Evolutionary conservation across 2,329 filamentous ascomycete species (phyloP).

Genomic region (Neopestalotiopsis sp.): DNA sequence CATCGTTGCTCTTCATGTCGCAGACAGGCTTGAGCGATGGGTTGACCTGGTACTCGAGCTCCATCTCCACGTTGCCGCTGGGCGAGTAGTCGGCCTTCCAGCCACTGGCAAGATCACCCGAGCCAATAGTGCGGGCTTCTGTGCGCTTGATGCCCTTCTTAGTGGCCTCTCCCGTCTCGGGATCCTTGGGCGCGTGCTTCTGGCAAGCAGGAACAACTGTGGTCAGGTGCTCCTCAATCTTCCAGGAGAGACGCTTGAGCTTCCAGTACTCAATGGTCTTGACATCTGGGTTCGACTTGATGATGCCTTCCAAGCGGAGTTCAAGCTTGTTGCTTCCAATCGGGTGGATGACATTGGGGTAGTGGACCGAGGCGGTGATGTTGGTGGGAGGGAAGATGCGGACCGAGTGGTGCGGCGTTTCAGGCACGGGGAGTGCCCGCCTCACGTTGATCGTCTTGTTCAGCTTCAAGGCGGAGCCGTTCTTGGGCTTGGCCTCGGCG

Average conservation of each 20-base stretch:
- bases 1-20: slow-evolving; percentile 76
- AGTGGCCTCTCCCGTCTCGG: slow-evolving; percentile 46
- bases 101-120: slow-evolving; percentile 80
- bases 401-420: slow-evolving; percentile 84
- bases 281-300: slow-evolving; percentile 69
- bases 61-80: slow-evolving; percentile 73
- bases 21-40: slow-evolving; percentile 70
- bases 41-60: slow-evolving; percentile 76
- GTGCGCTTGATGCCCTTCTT: slow-evolving; percentile 76
- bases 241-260: slow-evolving; percentile 90
- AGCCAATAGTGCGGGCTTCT: slow-evolving; percentile 78
- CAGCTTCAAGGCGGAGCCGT: slow-evolving; percentile 65
- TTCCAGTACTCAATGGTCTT: slow-evolving; percentile 83
- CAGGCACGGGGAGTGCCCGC: slow-evolving; percentile 76
- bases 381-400: slow-evolving; percentile 97
- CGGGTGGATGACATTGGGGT: slow-evolving; percentile 84
- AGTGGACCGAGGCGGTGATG: slow-evolving; percentile 83
- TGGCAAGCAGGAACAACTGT: slow-evolving; percentile 80
- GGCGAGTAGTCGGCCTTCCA: slow-evolving; percentile 80
- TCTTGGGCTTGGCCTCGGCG: slow-evolving; percentile 67
- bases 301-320: slow-evolving; percentile 85
- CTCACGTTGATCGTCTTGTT: slow-evolving; percentile 74
- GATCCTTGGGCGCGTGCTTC: slow-evolving; percentile 68
- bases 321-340: slow-evolving; percentile 81
- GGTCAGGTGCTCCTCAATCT: slow-evolving; percentile 86